Conservation (phyloP, 202 grass and related monocot genomes). For the Bolboschoenoplectus hybrid region DNA sequence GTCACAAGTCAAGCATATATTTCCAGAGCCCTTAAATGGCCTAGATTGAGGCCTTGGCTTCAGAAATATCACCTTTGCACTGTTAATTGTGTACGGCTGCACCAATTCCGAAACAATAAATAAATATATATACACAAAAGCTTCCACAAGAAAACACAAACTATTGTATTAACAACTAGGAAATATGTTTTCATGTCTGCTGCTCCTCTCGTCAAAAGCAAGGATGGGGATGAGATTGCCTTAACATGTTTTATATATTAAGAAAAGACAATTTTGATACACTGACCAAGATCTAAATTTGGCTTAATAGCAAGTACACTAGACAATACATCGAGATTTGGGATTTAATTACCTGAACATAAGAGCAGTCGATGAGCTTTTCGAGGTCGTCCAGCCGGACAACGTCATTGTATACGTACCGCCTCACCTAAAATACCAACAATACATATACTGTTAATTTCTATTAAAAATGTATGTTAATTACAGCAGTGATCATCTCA, state of each 20-base stretch:
- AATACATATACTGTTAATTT: background rate
- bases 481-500: constrained; percentile 4
- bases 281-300: constrained; percentile 31
- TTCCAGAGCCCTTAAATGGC: constrained; percentile 94
- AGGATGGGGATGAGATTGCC: background rate
- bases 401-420: constrained; percentile 99
- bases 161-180: background rate
- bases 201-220: background rate
- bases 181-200: constrained; percentile 6
- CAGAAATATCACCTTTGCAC: constrained; percentile 97
- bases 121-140: constrained; percentile 10
- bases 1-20: constrained; percentile 83
- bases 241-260: background rate
- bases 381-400: constrained; percentile 91
- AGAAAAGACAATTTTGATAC: constrained; percentile 23
- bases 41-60: constrained; percentile 97
- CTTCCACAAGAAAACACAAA: background rate
- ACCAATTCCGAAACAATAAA: background rate
- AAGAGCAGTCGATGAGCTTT: constrained; percentile 98
- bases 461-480: background rate
- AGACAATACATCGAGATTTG: constrained; percentile 32
- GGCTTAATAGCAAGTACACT: background rate
- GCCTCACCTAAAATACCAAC: constrained; percentile 59
- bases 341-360: constrained; percentile 68
- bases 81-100: constrained; percentile 97